phyloP scores from a whole-genome alignment of 164 flowering plant species.

The Tetracentron sinense region DNA sequence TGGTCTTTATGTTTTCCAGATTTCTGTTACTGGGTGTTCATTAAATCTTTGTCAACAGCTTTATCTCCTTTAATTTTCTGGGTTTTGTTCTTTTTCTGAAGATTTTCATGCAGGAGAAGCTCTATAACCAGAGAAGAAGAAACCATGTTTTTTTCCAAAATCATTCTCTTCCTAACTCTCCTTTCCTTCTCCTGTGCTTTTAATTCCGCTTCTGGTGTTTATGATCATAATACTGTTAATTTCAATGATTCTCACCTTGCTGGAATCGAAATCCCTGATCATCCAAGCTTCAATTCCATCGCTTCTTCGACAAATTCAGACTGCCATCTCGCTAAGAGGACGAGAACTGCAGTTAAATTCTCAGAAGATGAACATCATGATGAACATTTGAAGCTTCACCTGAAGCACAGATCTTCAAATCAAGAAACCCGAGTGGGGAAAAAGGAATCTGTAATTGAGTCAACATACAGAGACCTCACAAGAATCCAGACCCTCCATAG shows the following conservation, averaged over 20 bases:
- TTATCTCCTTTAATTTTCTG: too few relatives aligned
- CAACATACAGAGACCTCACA: slow-evolving; percentile 40
- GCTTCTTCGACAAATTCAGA: slow-evolving; percentile 27
- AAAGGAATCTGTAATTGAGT: slow-evolving; percentile 34
- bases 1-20: too few relatives aligned
- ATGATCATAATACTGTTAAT: slow-evolving; percentile 11
- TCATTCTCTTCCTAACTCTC: slow-evolving; percentile 18
- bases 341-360: slow-evolving; percentile 2
- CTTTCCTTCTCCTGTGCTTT: slow-evolving; percentile 16
- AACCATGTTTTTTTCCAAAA: slow-evolving; percentile 22
- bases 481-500: slow-evolving; percentile 58
- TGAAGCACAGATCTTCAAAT: slow-evolving; percentile 35
- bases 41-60: too few relatives aligned
- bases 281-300: slow-evolving; percentile 47
- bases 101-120: slow-evolving; percentile 5
- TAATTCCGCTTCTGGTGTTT: slow-evolving; percentile 12
- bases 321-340: slow-evolving; percentile 24
- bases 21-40: too few relatives aligned
- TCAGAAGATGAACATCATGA: too few relatives aligned
- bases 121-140: slow-evolving; percentile 9
- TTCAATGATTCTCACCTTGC: slow-evolving; percentile 36
- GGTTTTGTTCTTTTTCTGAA: not conserved
- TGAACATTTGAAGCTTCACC: slow-evolving; percentile 54
- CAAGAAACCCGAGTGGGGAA: slow-evolving; percentile 10
- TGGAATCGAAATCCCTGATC: slow-evolving; percentile 53